phyloP scores from a whole-genome alignment of 2,329 filamentous ascomycete species.

The Ophiobolus disseminans region DNA sequence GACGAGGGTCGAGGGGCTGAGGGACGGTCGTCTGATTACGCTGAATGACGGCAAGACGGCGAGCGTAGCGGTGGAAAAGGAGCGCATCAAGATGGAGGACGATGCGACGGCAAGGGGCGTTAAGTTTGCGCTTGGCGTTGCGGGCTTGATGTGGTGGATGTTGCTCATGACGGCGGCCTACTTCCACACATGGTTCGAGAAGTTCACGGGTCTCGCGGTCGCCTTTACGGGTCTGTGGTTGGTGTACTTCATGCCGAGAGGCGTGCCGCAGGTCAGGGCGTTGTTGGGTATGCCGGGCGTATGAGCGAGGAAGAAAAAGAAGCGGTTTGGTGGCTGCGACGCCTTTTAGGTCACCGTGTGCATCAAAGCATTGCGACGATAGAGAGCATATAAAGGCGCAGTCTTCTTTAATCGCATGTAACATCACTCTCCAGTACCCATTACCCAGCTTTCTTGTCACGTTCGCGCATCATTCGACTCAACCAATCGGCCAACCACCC shows the following conservation, averaged over 20 bases:
- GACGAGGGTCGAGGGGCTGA: conserved; percentile 53
- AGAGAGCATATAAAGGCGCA: too few species aligned
- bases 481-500: too few species aligned
- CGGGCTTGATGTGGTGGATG: conserved; percentile 88
- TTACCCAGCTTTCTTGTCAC: too few species aligned
- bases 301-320: too few species aligned
- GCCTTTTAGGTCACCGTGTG: too few species aligned
- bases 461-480: too few species aligned
- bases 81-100: conserved; percentile 49
- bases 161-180: conserved; percentile 97
- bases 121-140: conserved; percentile 64
- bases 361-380: too few species aligned
- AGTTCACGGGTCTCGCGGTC: conserved; percentile 65
- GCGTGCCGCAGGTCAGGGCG: conserved; percentile 50
- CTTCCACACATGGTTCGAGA: conserved; percentile 99
- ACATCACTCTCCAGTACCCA: too few species aligned
- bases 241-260: conserved; percentile 58
- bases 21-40: conserved; percentile 71
- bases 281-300: conserved; percentile 58
- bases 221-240: conserved; percentile 54
- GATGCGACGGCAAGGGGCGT: conserved; percentile 58
- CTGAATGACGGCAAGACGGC: conserved; percentile 70
- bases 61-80: conserved; percentile 52
- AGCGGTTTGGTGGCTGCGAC: too few species aligned
- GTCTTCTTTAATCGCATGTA: too few species aligned